Conservation (phyloP, 164 flowering plant genomes). For the Tetrastigma voinierianum region DNA sequence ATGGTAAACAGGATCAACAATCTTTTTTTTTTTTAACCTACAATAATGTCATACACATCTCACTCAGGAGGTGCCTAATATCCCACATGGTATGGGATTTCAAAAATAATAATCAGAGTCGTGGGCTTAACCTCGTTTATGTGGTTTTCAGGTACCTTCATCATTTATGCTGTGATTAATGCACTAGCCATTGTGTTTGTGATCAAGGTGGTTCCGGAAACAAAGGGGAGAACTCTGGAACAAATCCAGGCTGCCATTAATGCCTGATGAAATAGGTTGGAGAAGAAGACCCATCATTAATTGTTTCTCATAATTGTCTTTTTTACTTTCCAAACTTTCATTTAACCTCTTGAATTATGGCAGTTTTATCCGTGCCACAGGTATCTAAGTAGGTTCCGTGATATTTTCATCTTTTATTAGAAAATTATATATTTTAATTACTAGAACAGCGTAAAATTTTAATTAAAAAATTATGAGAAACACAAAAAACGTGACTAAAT, state of each 20-base stretch:
- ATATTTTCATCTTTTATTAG: too few species aligned
- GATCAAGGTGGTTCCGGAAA: conserved; percentile 70
- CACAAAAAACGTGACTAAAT: too few species aligned
- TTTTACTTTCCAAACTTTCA: too few species aligned
- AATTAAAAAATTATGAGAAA: too few species aligned
- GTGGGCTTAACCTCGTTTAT: background rate
- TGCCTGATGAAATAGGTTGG: conserved; percentile 6
- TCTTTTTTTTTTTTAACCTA: background rate
- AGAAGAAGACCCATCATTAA: background rate
- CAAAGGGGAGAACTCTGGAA: conserved; percentile 82
- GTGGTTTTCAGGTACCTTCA: conserved; percentile 51
- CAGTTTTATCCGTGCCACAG: too few species aligned
- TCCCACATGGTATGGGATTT: too few species aligned
- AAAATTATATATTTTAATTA: too few species aligned
- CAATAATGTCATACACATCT: background rate
- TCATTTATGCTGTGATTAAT: conserved; percentile 52
- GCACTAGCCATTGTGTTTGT: conserved; percentile 64
- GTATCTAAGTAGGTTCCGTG: too few species aligned
- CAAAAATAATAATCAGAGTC: too few species aligned
- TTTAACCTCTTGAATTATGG: too few species aligned
- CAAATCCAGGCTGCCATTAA: conserved; percentile 72
- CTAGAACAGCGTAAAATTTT: too few species aligned
- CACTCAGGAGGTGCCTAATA: too few species aligned
- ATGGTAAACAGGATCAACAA: conserved; percentile 44
- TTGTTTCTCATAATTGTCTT: background rate